Conservation (phyloP, 1,284 basidiomycete species). For the Marasmius oreades region DNA sequence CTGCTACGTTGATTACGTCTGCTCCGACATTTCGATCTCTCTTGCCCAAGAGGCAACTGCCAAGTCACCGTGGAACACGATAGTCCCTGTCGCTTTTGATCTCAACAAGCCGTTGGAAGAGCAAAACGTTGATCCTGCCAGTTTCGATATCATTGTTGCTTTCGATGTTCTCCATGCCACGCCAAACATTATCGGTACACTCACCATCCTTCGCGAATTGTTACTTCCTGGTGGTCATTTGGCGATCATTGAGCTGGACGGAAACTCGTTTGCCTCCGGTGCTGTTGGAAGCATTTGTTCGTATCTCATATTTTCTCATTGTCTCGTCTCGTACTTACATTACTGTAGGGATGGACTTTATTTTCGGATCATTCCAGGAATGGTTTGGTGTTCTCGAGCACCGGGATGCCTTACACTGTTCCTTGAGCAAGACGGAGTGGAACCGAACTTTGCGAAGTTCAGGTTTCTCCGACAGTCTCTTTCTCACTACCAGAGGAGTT, state of each 20-base stretch:
- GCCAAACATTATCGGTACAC: slow-evolving; percentile 9
- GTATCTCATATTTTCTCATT: not conserved
- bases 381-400: slow-evolving; percentile 1
- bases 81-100: slow-evolving; percentile 19
- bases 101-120: slow-evolving; percentile 15
- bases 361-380: not conserved
- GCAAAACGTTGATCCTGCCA: slow-evolving; percentile 17
- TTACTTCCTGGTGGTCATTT: slow-evolving; percentile 21
- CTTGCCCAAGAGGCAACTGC: slow-evolving; percentile 19
- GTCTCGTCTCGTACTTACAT: not conserved
- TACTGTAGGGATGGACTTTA: not conserved
- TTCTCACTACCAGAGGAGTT: not conserved
- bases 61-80: slow-evolving; percentile 17
- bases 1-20: slow-evolving; percentile 21
- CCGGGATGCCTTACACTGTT: not conserved
- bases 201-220: slow-evolving; percentile 13
- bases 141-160: slow-evolving; percentile 22
- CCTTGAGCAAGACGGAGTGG: not conserved
- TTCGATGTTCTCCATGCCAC: slow-evolving; percentile 20
- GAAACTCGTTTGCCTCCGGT: not conserved
- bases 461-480: not conserved
- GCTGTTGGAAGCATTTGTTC: not conserved
- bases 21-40: slow-evolving; percentile 17
- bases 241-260: not conserved
- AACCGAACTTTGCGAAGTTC: not conserved